phyloP scores from a whole-genome alignment of 2,329 filamentous ascomycete genomes.

The Pseudogymnoascus sp. region DNA sequence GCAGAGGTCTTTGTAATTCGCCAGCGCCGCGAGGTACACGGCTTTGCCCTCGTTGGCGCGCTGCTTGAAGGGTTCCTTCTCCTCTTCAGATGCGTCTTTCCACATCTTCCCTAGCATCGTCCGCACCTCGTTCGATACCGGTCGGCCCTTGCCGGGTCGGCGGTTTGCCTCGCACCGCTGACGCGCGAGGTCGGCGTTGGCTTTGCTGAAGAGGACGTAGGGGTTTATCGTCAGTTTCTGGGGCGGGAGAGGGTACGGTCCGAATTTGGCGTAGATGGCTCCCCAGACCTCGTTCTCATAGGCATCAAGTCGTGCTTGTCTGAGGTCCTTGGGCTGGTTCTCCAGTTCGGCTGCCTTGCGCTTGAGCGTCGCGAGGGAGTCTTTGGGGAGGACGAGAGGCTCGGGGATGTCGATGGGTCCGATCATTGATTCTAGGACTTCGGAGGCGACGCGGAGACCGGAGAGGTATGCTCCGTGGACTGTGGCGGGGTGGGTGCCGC shows the following conservation, averaged over 20 bases:
- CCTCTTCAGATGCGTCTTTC: conserved; percentile 64
- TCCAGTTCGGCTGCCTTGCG: conserved; percentile 38
- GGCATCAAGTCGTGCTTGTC: conserved; percentile 45
- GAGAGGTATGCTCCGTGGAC: conserved; percentile 96
- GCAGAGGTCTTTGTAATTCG: conserved; percentile 51
- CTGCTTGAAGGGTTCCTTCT: conserved; percentile 70
- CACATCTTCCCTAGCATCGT: conserved; percentile 84
- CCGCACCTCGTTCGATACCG: conserved; percentile 72
- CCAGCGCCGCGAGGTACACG: conserved; percentile 49
- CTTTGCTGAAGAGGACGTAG: conserved; percentile 83
- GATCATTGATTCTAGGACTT: conserved; percentile 71
- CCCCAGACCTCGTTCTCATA: conserved; percentile 49
- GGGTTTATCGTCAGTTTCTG: conserved; percentile 70
- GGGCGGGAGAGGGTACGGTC: conserved; percentile 66
- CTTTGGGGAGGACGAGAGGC: conserved; percentile 64
- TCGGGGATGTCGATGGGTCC: conserved; percentile 71
- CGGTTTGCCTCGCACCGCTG: conserved; percentile 57
- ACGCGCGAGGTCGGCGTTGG: conserved; percentile 56
- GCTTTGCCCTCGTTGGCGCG: conserved; percentile 64
- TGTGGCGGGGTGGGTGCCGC: conserved; percentile 88
- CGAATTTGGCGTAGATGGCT: conserved; percentile 50
- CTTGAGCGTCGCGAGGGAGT: conserved; percentile 40
- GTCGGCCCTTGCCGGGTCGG: conserved; percentile 53
- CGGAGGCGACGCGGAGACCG: conserved; percentile 78
- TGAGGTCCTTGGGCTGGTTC: conserved; percentile 36